Evolutionary conservation across 148 eudicot genomes (phyloP), one percentile per base, ranked within the genome.

Genomic region (Rhododendron mucronatum): DNA sequence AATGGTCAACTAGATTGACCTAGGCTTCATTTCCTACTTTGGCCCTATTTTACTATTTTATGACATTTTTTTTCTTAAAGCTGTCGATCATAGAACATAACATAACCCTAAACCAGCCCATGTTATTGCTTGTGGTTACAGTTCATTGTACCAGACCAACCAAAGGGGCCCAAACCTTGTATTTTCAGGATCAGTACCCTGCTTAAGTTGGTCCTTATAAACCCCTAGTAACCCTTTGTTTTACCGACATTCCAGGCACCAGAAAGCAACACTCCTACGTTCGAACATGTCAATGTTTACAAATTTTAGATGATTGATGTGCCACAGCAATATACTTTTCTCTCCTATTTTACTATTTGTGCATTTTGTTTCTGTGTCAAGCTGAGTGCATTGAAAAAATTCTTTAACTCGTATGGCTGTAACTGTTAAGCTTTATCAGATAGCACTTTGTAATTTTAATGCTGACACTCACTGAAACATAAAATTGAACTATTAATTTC

Each of bases 401-500:
- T 6, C 39, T 51, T n/a, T 3, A 12, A 53, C 20, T 84, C 51
- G 39, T 39, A 10, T 82, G 47, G n/a, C 2, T 59, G 26, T 81
- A 63, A 12, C 4, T 63, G 35, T 39, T 76, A 5, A 7, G 30
- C 21, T 33, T 57, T 84, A 20, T 50, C 79, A 20, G 44, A 51
- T 76, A 33, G 57, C 30, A 78, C 67, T 55, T 84, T 30, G 57
- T 53, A 73, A 39, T 26, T 65, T 81, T n/a, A 33, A 81, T 69
- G 80, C 53, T 28, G 28, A 50, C n/a, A 61, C 3, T 45, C 45
- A 69, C 80, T 41, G 21, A 86, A 65, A 41, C 61, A 5, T 23
- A 76, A 48, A 84, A 82, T 23, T 73, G 80, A 39, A 67, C 83
- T 78, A 83, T 78, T 65, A 65, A 78, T 89, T 86, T 91, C 97